Evolutionary conservation across 2,329 filamentous ascomycete species (phyloP), one percentile per base, ranked within the genome.

Genomic region (Sphaerostilbella broomeana): DNA sequence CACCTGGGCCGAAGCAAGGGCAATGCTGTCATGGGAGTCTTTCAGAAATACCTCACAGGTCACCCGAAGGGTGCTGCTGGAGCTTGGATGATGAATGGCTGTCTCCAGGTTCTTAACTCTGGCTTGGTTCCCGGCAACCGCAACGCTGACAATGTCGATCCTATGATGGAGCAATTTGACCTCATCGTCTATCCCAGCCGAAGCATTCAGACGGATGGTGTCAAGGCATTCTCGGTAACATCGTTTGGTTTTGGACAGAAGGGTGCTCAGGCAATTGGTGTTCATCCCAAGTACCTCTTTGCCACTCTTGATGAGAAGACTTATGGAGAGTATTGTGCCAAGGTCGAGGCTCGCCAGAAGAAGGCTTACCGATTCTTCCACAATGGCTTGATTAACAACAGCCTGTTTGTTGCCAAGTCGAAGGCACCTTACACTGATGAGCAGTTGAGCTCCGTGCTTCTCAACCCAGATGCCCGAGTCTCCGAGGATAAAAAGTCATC

Each of bases 61-160:
- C 92, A 98, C 63, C 92, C 92, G 57, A 98, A 98, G 80, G 92
- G 92, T 81, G 90, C 92, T 56, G 92, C 92, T 45, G 92, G 92
- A 72, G 92, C 90, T 34, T 98, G 92, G 89, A 98, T 98, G 92
- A 81, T 98, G 77, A 98, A 98, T 72, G 92, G 92, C 50, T 92
- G 86, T 63, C 71, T 98, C 61, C 92, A 98, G 64, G 87, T 95
- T 31, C 78, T 98, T 54, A 94, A 97, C 72, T 83, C 77, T 36
- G 92, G 92, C 58, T 73, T 98, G 35, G 90, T 98, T 17, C 92
- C 92, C 11, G 92, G 92, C 44, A 98, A 98, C 71, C 84, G 89
- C 57, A 98, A 98, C 55, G 92, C 92, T 36, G 92, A 98, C 70
- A 98, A 98, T 52, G 81, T 98, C 40, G 92, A 98, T 61, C 79